Evolutionary conservation across 2,329 filamentous ascomycete genomes (phyloP).

Genomic region (Plectosphaerella plurivora): DNA sequence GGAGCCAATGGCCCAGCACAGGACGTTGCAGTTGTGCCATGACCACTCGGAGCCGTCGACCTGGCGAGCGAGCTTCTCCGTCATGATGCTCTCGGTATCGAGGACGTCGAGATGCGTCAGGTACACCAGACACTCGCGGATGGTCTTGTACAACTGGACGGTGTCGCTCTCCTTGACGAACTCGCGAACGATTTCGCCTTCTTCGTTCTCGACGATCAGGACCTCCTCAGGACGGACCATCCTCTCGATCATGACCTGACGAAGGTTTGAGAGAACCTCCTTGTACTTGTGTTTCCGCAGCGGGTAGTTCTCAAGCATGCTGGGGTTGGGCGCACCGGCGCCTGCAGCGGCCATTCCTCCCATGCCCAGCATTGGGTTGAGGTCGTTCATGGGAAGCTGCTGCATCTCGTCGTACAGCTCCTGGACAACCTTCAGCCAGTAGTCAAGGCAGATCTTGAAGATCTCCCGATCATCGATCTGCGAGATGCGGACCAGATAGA

Average conservation of each 20-base stretch:
- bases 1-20: constrained; percentile 98
- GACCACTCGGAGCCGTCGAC: constrained; percentile 97
- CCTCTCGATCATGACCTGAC: constrained; percentile 99
- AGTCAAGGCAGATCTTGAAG: constrained; percentile 98
- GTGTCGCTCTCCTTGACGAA: constrained; percentile 99
- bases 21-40: constrained; percentile 98
- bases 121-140: constrained; percentile 93
- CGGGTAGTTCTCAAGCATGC: constrained; percentile 81
- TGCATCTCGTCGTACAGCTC: constrained; percentile 99
- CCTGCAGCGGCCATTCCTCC: constrained; percentile 62
- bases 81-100: constrained; percentile 98
- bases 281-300: constrained; percentile 97
- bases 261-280: constrained; percentile 87
- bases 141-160: constrained; percentile 98
- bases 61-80: constrained; percentile 91
- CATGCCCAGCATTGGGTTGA: constrained; percentile 84
- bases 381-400: constrained; percentile 84
- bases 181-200: constrained; percentile 97
- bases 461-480: constrained; percentile 99
- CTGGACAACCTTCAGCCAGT: constrained; percentile 98
- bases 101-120: constrained; percentile 95
- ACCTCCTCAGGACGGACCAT: constrained; percentile 99
- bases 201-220: constrained; percentile 97
- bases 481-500: constrained; percentile 96
- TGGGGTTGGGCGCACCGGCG: constrained; percentile 80